Evolutionary conservation across 768 basidiomycete genomes (phyloP).

Genomic region (Naganishia friedmannii): DNA sequence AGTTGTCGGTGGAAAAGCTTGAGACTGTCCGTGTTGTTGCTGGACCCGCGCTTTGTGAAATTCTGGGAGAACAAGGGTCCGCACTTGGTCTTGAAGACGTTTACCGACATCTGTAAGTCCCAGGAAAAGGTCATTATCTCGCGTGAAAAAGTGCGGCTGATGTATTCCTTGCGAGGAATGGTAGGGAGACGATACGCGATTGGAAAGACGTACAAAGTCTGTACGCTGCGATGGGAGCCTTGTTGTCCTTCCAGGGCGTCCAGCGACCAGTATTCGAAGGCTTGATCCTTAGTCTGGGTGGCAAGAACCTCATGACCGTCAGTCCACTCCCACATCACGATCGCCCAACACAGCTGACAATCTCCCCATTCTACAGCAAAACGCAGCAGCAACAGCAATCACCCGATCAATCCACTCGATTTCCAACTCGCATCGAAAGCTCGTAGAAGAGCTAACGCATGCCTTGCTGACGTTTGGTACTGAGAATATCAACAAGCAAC

Average conservation of each 20-base stretch:
- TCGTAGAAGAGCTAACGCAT: background rate
- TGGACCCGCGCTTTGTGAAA: conserved; percentile 43
- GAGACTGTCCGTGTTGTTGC: conserved; percentile 84
- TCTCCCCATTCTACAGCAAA: background rate
- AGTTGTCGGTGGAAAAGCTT: conserved; percentile 84
- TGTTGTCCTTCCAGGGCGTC: conserved; percentile 66
- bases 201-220: conserved; percentile 76
- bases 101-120: conserved; percentile 59
- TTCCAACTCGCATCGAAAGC: background rate
- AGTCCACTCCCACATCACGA: conserved; percentile 45
- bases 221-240: conserved; percentile 63
- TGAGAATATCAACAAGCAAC: conserved; percentile 62
- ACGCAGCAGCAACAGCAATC: conserved; percentile 6
- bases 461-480: conserved; percentile 38
- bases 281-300: conserved; percentile 73
- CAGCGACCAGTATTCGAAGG: conserved; percentile 66
- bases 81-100: conserved; percentile 57
- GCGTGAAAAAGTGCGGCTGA: too few species aligned
- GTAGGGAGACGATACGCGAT: conserved; percentile 45
- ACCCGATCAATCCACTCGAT: background rate
- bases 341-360: background rate
- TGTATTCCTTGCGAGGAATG: too few species aligned
- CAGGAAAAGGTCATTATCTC: too few species aligned
- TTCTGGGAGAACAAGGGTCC: conserved; percentile 43
- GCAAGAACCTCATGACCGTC: conserved; percentile 81